Evolutionary conservation across 2,329 filamentous ascomycete species (phyloP).

Genomic region (Colletotrichum eremochloae): DNA sequence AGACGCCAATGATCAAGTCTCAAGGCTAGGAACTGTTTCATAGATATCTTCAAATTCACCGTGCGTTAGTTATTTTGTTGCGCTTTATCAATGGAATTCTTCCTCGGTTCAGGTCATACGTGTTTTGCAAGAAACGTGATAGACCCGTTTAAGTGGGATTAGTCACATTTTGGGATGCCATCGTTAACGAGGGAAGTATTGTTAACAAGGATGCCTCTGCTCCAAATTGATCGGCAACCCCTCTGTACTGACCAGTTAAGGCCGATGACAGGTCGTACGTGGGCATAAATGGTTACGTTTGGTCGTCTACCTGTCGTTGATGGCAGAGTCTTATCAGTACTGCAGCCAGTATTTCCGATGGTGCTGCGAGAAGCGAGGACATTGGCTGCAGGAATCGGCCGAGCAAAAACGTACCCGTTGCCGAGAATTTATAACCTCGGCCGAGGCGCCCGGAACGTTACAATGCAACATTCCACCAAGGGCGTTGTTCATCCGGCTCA

Average conservation of each 20-base stretch:
- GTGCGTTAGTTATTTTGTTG: background rate
- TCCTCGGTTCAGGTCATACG: background rate
- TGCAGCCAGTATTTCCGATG: background rate
- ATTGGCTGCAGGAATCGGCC: background rate
- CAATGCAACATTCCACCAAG: background rate
- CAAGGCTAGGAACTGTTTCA: background rate
- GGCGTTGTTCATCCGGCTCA: background rate
- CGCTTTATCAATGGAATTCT: background rate
- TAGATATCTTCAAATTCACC: background rate
- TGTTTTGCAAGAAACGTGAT: background rate
- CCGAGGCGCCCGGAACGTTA: background rate
- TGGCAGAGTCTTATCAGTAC: background rate
- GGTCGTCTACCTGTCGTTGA: background rate
- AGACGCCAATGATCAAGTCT: background rate
- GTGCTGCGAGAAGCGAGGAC: background rate
- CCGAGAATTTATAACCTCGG: background rate
- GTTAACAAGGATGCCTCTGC: background rate
- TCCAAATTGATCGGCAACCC: too few relatives aligned
- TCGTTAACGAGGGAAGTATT: background rate
- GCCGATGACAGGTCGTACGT: background rate
- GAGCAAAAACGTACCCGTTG: background rate
- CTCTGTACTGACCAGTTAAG: background rate
- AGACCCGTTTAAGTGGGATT: background rate
- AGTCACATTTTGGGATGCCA: too few relatives aligned
- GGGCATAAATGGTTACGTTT: background rate